Base-by-base conservation (phyloP, 208 protist species). In the Borovskyia barvae region DNA sequence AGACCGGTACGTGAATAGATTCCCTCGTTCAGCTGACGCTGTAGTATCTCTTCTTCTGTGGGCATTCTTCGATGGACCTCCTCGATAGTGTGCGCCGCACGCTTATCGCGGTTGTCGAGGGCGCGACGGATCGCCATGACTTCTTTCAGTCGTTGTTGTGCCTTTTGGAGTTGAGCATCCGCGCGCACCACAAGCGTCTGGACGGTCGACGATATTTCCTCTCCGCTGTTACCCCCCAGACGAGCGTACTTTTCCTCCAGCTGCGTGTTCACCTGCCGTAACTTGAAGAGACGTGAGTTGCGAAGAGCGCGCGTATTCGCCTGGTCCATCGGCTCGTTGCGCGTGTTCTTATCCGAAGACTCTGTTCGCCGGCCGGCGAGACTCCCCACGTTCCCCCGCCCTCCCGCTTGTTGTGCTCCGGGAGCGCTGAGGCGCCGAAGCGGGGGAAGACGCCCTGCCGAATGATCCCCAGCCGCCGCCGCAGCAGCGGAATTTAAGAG, bases 21-120 rank as follows among this genome's bases (percentile, higher is more conserved):
- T 22, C 68, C 75, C 20, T 94, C 87, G 30, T 81, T 81, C 0
- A 82, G 50, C 58, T 90, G 75, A 9, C 80, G 66, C n/a, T 74
- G 47, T 49, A 74, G 33, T 41, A 82, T 45, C 50, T 90, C 76
- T 3, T 59, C 56, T 5, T 41, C 20, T 1, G 72, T 33, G 0
- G 79, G 67, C 54, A 75, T 73, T 9, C 65, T 35, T 9, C 77
- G 76, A 36, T 79, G 50, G 3, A 81, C 62, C 52, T 80, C 73
- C 35, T 87, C 59, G 41, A 90, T 80, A 8, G 77, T 76, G 48
- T 92, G 78, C 0, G 79, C 78, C 2, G 77, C 72, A 15, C 79
- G 72, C 66, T 87, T 84, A 39, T 91, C 70, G 22, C 85, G 75
- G 29, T 74, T 62, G 26, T 69, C 42, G 17, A 93, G 61, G 19